Conservation (phyloP, 371 early-diverging fungal genomes). For the Chytridium lagenaria region DNA sequence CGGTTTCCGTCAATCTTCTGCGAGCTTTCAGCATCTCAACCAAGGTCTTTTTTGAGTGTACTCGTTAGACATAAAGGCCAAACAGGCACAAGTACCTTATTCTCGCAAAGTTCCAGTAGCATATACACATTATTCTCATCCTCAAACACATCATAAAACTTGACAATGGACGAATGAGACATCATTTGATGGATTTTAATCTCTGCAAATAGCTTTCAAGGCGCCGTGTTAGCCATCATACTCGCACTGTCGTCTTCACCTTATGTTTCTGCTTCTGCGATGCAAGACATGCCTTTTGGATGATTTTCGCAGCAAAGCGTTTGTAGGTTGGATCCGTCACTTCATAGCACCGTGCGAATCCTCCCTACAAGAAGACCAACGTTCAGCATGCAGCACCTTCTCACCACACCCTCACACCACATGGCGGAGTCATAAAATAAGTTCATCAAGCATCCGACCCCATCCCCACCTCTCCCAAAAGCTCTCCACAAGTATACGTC, state of each 20-base stretch:
- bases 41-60: conserved; percentile 69
- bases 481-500: conserved; percentile 39
- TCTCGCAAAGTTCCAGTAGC: conserved; percentile 94
- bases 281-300: conserved; percentile 68
- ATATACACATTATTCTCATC: conserved; percentile 90
- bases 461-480: conserved; percentile 59
- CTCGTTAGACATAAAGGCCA: neutral
- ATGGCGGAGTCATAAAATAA: neutral
- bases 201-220: conserved; percentile 76
- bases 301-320: conserved; percentile 80
- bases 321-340: conserved; percentile 55
- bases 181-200: conserved; percentile 85
- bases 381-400: no score
- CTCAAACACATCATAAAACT: conserved; percentile 85
- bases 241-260: conserved; percentile 42
- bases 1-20: conserved; percentile 83
- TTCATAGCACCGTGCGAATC: conserved; percentile 88
- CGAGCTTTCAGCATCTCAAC: conserved; percentile 82
- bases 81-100: no score
- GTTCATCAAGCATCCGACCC: no score
- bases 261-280: conserved; percentile 69
- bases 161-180: conserved; percentile 86
- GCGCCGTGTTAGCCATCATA: neutral
- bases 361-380: conserved; percentile 66
- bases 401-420: no score